Conservation (phyloP, 805 yeast species). For the Candida hispaniensis region DNA sequence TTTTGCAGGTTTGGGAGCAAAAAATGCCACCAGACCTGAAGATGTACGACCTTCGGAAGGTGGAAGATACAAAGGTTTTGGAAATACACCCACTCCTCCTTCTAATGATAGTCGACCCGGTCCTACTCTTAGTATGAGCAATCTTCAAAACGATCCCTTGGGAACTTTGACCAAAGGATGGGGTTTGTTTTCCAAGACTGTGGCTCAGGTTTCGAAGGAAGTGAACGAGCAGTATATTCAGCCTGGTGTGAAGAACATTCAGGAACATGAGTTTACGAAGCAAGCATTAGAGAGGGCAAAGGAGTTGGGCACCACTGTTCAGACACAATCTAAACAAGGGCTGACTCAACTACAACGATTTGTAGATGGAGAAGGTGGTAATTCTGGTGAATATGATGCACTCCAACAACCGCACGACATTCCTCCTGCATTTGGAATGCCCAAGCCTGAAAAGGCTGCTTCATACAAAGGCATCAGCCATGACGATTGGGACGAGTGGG, state of each 20-base stretch:
- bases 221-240: conserved; percentile 82
- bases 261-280: conserved; percentile 63
- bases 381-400: conserved; percentile 30
- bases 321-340: conserved; percentile 72
- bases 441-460: no score
- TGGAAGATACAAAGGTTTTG: conserved; percentile 47
- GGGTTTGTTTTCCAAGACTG: conserved; percentile 83
- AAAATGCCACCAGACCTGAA: conserved; percentile 62
- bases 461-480: no score
- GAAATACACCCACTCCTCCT: conserved; percentile 18
- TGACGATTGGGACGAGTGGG: no score
- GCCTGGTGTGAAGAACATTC: conserved; percentile 77
- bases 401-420: conserved; percentile 23
- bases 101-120: conserved; percentile 12
- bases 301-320: conserved; percentile 91
- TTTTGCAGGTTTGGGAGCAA: conserved; percentile 67
- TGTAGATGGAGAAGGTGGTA: conserved; percentile 35
- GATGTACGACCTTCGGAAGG: conserved; percentile 85
- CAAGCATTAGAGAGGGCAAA: conserved; percentile 91
- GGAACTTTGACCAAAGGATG: conserved; percentile 91
- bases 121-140: conserved; percentile 21
- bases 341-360: conserved; percentile 53
- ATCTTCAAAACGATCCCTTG: conserved; percentile 58
- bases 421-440: conserved; percentile 52
- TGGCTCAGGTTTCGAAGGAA: conserved; percentile 70